Base-by-base conservation (phyloP, 106 monocot genomes). In the Dendrobium officinale region DNA sequence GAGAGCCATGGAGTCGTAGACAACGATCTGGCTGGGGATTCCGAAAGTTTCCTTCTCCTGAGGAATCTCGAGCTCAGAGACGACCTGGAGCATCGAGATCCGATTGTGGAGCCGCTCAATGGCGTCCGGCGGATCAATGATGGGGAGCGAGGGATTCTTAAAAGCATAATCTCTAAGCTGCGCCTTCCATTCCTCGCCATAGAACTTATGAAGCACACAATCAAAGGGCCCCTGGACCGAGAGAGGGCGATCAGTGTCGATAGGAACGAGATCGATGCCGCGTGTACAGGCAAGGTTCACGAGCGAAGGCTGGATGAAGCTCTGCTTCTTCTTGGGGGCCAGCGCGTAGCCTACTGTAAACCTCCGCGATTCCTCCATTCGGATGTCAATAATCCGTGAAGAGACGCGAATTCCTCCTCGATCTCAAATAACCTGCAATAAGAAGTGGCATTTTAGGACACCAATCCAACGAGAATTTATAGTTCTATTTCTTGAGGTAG, bases 151-250 rank as follows among this genome's bases (percentile, higher is more conserved):
- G 55, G 92, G 92, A 67, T 89, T 67, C 56, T 18, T 33, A 27
- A 51, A 15, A 1, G 80, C 55, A 56, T 79, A 92, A 8, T 82
- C 79, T 10, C 72, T 40, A 66, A 92, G 88, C 81, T 88, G 83
- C 8, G 78, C 37, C 80, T 78, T 45, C 89, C 89, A 92, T 10
- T 26, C 55, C 9, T 75, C 64, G 72, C 80, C 80, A 56, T 81
- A 79, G 77, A 89, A 72, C 88, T 92, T 92, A 82, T 92, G 89
- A 80, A 92, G 40, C 80, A 92, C 31, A 82, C 82, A 77, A 59
- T 89, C 80, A 66, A 90, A 82, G 41, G 82, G 83, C 9, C 81
- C 87, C 61, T 92, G 92, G 27, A 47, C 76, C 0, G 82, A 80
- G 51, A 92, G 79, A 18, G 84, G 83, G 37, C 70, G 56, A 43